These are phyloP conservation scores for Ligustrum vulgare DNA, from an alignment of 257 asterid genomes.

Conservation along the genomic window DNA sequence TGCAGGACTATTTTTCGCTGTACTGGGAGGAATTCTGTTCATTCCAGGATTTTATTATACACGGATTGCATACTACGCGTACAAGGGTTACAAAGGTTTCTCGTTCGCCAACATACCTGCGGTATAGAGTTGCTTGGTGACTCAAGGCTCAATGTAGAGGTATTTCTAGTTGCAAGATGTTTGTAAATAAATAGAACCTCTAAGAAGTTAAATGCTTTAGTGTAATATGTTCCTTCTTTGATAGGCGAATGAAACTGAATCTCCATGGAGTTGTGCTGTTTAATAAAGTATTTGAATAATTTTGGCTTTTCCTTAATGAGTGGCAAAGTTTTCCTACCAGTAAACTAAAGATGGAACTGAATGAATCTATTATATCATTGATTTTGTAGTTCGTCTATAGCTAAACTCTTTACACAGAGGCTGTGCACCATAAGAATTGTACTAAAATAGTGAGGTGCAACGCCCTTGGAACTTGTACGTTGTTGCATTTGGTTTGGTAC, in stretches of 20 bases:
- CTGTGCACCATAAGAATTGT: neutral
- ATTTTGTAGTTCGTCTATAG: neutral
- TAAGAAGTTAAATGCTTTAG: neutral
- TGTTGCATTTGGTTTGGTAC: too few species aligned
- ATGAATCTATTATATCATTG: neutral
- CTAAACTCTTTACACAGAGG: neutral
- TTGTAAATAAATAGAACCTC: constrained; percentile 35
- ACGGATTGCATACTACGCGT: constrained; percentile 91
- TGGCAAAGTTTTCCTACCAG: neutral
- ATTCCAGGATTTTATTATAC: constrained; percentile 96
- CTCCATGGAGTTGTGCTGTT: neutral
- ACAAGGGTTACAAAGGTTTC: constrained; percentile 97
- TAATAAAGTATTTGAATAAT: neutral
- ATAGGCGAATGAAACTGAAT: neutral
- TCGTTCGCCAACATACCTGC: constrained; percentile 90
- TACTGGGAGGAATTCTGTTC: constrained; percentile 79
- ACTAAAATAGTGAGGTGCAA: neutral
- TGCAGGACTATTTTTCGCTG: constrained; percentile 81
- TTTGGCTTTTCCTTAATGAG: neutral
- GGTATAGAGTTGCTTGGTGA: constrained; percentile 47
- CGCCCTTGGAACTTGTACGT: too few species aligned
- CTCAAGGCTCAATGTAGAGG: constrained; percentile 52
- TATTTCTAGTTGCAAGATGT: constrained; percentile 16
- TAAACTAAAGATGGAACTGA: neutral
- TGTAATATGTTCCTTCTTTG: neutral